These are phyloP conservation scores for Salvia miltiorrhiza DNA, from an alignment of 257 asterid genomes.

Conservation along the genomic window DNA sequence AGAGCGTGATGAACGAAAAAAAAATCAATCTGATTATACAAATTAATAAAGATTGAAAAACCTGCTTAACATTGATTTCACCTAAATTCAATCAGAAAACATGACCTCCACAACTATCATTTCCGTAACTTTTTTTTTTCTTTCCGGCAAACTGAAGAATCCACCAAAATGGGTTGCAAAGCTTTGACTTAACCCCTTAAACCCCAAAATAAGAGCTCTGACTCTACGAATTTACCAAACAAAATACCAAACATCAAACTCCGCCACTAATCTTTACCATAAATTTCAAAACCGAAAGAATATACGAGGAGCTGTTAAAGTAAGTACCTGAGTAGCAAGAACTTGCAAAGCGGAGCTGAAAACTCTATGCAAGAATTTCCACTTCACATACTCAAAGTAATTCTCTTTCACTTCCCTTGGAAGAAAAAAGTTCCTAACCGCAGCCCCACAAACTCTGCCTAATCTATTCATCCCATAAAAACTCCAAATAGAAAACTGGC, in stretches of 20 bases:
- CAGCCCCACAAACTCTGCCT: slow-evolving; percentile 38
- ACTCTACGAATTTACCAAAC: neutral
- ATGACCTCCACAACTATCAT: neutral
- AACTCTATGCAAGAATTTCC: slow-evolving; percentile 93
- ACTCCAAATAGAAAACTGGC: slow-evolving; percentile 39
- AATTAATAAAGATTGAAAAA: neutral
- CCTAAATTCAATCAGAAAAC: neutral
- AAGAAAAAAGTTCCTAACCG: slow-evolving; percentile 61
- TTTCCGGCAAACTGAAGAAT: neutral
- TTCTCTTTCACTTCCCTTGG: slow-evolving; percentile 68
- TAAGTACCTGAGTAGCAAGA: slow-evolving; percentile 88
- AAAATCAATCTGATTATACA: neutral
- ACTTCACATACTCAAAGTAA: slow-evolving; percentile 83
- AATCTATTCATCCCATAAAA: slow-evolving; percentile 46
- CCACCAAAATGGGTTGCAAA: neutral
- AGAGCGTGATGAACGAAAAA: neutral
- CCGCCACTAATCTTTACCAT: neutral
- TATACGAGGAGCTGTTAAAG: neutral
- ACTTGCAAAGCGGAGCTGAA: slow-evolving; percentile 94
- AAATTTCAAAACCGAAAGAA: neutral
- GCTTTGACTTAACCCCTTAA: neutral
- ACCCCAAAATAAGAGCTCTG: neutral
- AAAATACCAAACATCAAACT: neutral
- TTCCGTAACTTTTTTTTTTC: no score
- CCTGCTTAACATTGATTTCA: neutral